Conservation (phyloP, 2,329 filamentous ascomycete genomes). For the Xylariales sp. region DNA sequence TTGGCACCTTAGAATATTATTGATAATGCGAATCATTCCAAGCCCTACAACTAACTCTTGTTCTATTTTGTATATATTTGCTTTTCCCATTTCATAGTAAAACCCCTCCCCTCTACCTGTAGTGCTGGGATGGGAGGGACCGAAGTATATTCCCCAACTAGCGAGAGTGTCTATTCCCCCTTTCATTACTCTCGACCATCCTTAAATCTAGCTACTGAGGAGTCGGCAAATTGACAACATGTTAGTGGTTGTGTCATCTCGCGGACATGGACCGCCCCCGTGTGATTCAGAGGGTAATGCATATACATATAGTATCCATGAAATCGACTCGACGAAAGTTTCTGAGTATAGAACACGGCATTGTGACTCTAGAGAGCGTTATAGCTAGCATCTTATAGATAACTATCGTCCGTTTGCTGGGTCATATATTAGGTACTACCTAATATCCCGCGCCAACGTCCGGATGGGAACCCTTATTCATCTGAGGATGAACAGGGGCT, state of each 20-base stretch:
- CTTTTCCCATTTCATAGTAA: too few relatives aligned
- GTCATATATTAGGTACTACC: neutral
- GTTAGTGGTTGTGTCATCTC: neutral
- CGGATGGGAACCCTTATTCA: neutral
- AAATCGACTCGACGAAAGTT: neutral
- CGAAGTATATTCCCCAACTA: neutral
- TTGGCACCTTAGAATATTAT: too few relatives aligned
- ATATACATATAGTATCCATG: neutral
- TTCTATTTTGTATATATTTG: too few relatives aligned
- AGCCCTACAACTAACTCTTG: too few relatives aligned
- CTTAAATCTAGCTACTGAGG: neutral
- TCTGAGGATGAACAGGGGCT: neutral
- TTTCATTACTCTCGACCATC: neutral
- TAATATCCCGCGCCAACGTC: neutral
- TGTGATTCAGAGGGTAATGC: neutral
- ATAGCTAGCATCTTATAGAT: neutral
- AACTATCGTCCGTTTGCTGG: neutral
- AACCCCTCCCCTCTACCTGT: too few relatives aligned
- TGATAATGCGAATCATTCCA: too few relatives aligned
- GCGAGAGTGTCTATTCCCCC: neutral
- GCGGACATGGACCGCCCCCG: neutral
- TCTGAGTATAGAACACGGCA: neutral
- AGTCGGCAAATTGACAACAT: neutral
- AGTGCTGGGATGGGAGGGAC: too few relatives aligned
- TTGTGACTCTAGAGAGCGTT: neutral